Evolutionary conservation across 2,329 filamentous ascomycete genomes (phyloP).

Genomic region (Aspergillus alliaceus): DNA sequence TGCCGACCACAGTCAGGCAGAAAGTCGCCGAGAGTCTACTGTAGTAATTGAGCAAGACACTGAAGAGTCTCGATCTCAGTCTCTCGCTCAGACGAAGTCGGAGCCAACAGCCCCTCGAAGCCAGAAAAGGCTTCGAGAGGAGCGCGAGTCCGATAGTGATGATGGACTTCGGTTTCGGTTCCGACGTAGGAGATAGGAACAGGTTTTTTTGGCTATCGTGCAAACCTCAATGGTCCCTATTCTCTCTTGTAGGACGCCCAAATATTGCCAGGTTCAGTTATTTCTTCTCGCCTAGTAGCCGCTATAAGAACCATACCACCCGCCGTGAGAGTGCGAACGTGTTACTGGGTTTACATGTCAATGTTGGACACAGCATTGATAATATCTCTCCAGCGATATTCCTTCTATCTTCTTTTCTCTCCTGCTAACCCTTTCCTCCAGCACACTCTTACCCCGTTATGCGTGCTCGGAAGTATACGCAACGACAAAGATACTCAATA

Average conservation of each 20-base stretch:
- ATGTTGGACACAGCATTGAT: background rate
- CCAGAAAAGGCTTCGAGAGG: conserved; percentile 36
- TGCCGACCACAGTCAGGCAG: conserved; percentile 23
- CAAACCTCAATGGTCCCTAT: background rate
- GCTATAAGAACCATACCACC: too few species aligned
- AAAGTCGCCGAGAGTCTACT: conserved; percentile 20
- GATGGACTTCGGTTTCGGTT: conserved; percentile 59
- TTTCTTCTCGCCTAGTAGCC: background rate
- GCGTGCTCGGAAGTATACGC: background rate
- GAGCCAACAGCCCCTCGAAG: conserved; percentile 15
- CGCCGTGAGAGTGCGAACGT: too few species aligned
- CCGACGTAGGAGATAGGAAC: conserved; percentile 41
- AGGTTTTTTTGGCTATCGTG: background rate
- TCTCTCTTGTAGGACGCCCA: background rate
- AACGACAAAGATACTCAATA: background rate
- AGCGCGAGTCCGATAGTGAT: conserved; percentile 55
- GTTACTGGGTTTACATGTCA: too few species aligned
- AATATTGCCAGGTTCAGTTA: background rate
- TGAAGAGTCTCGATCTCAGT: conserved; percentile 11
- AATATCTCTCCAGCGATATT: background rate
- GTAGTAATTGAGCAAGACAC: background rate
- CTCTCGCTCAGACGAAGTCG: conserved; percentile 5
- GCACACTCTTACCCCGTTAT: too few species aligned
- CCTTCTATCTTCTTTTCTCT: background rate
- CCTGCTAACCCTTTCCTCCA: too few species aligned